Evolutionary conservation across 2,329 filamentous ascomycete species (phyloP).

Genomic region (Escovopsis weberi): DNA sequence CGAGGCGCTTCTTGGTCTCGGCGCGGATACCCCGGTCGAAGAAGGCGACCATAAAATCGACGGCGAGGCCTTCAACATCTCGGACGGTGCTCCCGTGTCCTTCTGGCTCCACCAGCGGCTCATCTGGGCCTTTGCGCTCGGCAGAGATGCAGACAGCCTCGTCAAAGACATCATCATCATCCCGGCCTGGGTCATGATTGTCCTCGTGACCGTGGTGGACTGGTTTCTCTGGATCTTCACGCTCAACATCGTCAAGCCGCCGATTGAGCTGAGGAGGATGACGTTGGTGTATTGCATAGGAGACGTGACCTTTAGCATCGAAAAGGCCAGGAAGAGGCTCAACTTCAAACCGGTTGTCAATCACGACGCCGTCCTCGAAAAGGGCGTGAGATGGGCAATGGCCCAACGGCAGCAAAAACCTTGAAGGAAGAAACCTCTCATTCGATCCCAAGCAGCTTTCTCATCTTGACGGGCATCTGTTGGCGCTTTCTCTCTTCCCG

Average conservation of each 20-base stretch:
- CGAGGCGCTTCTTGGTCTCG: conserved; percentile 12
- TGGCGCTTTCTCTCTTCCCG: too few species aligned
- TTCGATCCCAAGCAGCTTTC: too few species aligned
- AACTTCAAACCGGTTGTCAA: conserved; percentile 7
- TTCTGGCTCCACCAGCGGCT: conserved; percentile 18
- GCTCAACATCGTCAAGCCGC: conserved; percentile 11
- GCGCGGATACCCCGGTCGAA: neutral
- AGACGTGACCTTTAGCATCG: conserved; percentile 8
- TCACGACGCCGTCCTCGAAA: conserved; percentile 6
- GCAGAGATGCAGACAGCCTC: neutral
- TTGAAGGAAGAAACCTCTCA: too few species aligned
- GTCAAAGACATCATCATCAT: conserved; percentile 7
- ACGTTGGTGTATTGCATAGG: conserved; percentile 11
- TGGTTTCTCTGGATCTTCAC: conserved; percentile 14
- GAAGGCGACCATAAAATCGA: conserved; percentile 8
- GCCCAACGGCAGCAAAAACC: neutral
- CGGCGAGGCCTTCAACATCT: conserved; percentile 22
- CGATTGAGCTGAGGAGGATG: conserved; percentile 9
- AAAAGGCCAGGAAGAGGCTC: conserved; percentile 8
- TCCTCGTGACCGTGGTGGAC: conserved; percentile 5
- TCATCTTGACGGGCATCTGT: too few species aligned
- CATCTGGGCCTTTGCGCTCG: conserved; percentile 11
- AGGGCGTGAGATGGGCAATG: neutral
- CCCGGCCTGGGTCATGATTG: conserved; percentile 13
- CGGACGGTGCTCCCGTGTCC: conserved; percentile 16